phyloP scores from a whole-genome alignment of 2,329 filamentous ascomycete species.

The Drechslerella dactyloides region DNA sequence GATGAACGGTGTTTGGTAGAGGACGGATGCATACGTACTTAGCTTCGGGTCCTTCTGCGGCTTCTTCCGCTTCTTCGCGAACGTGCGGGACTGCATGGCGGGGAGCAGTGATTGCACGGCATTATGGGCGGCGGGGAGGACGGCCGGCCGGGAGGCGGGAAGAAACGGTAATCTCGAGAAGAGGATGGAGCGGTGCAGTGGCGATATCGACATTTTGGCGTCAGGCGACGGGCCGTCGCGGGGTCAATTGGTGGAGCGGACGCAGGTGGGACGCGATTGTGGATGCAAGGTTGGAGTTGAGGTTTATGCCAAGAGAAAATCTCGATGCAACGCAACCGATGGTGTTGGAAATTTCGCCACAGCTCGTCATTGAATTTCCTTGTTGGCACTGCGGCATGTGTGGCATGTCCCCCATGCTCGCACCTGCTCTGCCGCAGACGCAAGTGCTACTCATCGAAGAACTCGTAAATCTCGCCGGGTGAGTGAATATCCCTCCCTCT shows the following conservation, averaged over 20 bases:
- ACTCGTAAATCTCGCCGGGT: too few species aligned
- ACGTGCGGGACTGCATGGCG: conserved; percentile 32
- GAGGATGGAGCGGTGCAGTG: conserved; percentile 48
- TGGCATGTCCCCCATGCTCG: too few species aligned
- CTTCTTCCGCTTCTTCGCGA: conserved; percentile 31
- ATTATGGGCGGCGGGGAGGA: conserved; percentile 32
- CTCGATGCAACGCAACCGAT: conserved; percentile 19
- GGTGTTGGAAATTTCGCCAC: conserved; percentile 20
- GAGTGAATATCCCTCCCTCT: too few species aligned
- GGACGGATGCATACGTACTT: conserved; percentile 9
- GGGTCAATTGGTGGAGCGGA: neutral
- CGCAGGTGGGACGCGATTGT: conserved; percentile 9
- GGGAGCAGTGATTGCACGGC: conserved; percentile 30
- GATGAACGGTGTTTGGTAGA: neutral
- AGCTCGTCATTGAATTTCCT: too few species aligned
- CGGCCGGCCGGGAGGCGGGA: conserved; percentile 18
- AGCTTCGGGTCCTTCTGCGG: conserved; percentile 31
- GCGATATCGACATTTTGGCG: conserved; percentile 46
- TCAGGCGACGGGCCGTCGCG: neutral
- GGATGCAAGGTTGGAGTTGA: conserved; percentile 19
- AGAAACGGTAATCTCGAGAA: conserved; percentile 46
- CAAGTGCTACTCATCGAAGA: too few species aligned
- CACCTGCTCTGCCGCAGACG: too few species aligned
- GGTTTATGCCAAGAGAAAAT: conserved; percentile 38
- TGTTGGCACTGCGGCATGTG: too few species aligned